Evolutionary conservation across 148 eudicot species (phyloP).

Genomic region (Nepenthes gracilis): DNA sequence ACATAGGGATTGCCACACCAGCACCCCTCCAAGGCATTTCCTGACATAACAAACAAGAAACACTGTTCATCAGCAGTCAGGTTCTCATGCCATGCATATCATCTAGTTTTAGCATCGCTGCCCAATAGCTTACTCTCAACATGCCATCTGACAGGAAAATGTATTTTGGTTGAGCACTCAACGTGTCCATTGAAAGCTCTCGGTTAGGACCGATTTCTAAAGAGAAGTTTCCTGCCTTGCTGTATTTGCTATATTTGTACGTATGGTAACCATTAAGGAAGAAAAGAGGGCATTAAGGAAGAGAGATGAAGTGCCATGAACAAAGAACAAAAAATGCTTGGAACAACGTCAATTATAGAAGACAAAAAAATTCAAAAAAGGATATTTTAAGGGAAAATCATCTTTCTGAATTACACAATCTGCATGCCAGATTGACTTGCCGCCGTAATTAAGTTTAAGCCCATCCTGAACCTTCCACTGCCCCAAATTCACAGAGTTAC

Average conservation of each 20-base stretch:
- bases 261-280: constrained; percentile 56
- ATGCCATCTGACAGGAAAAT: constrained; percentile 80
- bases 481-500: constrained; percentile 70
- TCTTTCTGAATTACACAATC: constrained; percentile 54
- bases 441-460: constrained; percentile 65
- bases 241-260: constrained; percentile 70
- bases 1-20: constrained; percentile 96
- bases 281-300: neutral
- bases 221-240: constrained; percentile 40
- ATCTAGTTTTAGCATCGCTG: neutral
- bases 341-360: neutral
- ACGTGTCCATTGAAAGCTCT: constrained; percentile 47
- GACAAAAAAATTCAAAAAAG: constrained; percentile 22
- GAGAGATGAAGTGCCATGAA: neutral
- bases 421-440: constrained; percentile 81
- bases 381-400: constrained; percentile 92
- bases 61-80: neutral
- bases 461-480: constrained; percentile 67
- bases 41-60: constrained; percentile 25
- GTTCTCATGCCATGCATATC: neutral
- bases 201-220: constrained; percentile 63
- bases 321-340: neutral
- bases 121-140: constrained; percentile 54
- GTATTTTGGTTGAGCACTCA: constrained; percentile 51
- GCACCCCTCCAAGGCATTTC: constrained; percentile 99